phyloP scores from a whole-genome alignment of 768 basidiomycete species.

The Naganishia antarctica region DNA sequence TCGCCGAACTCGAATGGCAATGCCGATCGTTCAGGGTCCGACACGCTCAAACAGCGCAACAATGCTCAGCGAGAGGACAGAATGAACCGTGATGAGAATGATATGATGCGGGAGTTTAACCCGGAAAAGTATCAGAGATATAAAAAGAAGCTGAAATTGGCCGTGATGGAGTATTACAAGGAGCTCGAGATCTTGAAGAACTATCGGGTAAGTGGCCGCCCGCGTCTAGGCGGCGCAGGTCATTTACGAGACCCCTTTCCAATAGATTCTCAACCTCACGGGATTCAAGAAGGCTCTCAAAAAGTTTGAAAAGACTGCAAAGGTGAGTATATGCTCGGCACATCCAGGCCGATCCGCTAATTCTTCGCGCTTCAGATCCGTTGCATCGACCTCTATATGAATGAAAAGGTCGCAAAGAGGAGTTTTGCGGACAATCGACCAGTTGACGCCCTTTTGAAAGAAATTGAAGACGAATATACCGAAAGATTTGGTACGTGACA shows the following conservation, averaged over 20 bases:
- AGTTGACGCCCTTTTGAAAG: slow-evolving; percentile 64
- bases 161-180: slow-evolving; percentile 78
- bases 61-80: neutral
- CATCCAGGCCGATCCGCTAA: too few relatives aligned
- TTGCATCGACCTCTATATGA: slow-evolving; percentile 71
- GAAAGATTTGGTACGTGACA: slow-evolving; percentile 63
- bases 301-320: slow-evolving; percentile 75
- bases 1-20: neutral
- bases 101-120: slow-evolving; percentile 49
- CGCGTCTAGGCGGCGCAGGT: slow-evolving; percentile 33
- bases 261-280: slow-evolving; percentile 70
- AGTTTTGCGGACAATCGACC: slow-evolving; percentile 62
- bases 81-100: slow-evolving; percentile 4
- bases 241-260: slow-evolving; percentile 42
- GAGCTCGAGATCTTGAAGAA: slow-evolving; percentile 79
- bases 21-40: neutral
- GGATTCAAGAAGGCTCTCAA: slow-evolving; percentile 86
- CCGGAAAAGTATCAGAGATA: slow-evolving; percentile 78
- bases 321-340: slow-evolving; percentile 49
- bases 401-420: slow-evolving; percentile 68
- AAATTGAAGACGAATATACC: slow-evolving; percentile 74
- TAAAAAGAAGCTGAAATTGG: slow-evolving; percentile 77
- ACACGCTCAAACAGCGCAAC: neutral
- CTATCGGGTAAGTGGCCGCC: slow-evolving; percentile 61
- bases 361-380: slow-evolving; percentile 54